Evolutionary conservation across 2,329 filamentous ascomycete species (phyloP), one percentile per base, ranked within the genome.

Genomic region (Pyricularia pennisetigena): DNA sequence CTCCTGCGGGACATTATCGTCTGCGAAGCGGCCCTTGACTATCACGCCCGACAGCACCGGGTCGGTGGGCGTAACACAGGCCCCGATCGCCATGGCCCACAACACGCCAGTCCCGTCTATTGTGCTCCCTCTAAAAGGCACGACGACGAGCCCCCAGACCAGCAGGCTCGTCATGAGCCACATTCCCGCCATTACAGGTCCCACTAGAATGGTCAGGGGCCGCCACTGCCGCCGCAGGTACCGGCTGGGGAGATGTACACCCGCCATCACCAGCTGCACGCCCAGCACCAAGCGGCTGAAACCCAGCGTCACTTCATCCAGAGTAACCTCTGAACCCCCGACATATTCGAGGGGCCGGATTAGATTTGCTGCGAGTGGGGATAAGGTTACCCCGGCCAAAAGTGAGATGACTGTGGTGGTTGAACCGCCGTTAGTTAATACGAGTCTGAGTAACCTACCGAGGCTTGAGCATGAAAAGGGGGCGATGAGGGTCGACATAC

Each of bases 61-160:
- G 73, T 97, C 94, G 0, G 94, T 97, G 0, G 93, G 94, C 2
- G 94, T 95, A n/a, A 97, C 88, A 74, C 93, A 97, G 0, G 93
- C 91, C 0, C 88, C 93, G 12, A 97, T 82, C 20, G 89, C 90
- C 12, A 97, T 82, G 0, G 94, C 91, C 72, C 95, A 90, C 1
- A 97, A 82, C 71, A 95, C 91, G 32, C 82, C 82, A 20, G 94
- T 81, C 66, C 87, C 80, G 41, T 49, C 41, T n/a, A 49, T 16
- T 5, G 41, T 49, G 14, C 41, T n/a, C 16, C 41, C 41, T 49
- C 41, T 49, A n/a, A 49, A 49, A 0, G 92, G 91, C 1, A 94
- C 87, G 70, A 97, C 78, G 0, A 78, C 90, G 41, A 49, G 41
- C 41, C 16, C 41, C 88, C 89, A 97, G 63, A 97, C 82, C 2